Base-by-base conservation (phyloP, 345 rosid species). In the Hibiscus syriacus region DNA sequence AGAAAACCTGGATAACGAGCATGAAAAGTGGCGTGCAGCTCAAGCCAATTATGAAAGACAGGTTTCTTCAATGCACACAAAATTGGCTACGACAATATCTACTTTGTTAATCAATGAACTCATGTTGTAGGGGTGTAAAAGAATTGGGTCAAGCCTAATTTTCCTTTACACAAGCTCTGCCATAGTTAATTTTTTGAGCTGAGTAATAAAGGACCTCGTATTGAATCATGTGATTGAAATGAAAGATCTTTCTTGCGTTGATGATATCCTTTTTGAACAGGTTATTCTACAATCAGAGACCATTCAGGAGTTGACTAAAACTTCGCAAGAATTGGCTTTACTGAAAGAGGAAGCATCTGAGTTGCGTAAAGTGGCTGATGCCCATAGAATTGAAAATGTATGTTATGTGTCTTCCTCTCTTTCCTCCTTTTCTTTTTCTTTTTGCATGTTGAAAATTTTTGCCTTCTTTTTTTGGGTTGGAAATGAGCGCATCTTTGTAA, bases 21-120 rank as follows among this genome's bases (percentile, higher is more conserved):
- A 89, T 76, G 90, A 83, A 72, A 79, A 85, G 68, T 85, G 97
- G 91, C 87, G 85, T 55, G 64, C 80, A 74, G 90, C 96, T 68
- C 95, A 91, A 76, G 79, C 87, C 56, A 94, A 94, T 74, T 94
- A 94, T 66, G 99, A 94, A 84, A 81, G 96, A 84, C 99, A 94
- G 97, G 99, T 94, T 67, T 65, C 22, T 23, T 41, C 29, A 52
- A 16, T 46, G 41, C 20, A 13, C 19, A 17, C 2, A 19, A 2
- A 32, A 19, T 29, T 11, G 57, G 23, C 59, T 29, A 49, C n/a
- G 60, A 22, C 8, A 36, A 49, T 19, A n/a, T 67, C 22, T 25
- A 63, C 53, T 16, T 43, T 45, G 46, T 55, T 53, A 25, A 68
- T 19, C 20, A n/a, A 38, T 57, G 27, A 58, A 46, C 12, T 45